Conservation (phyloP, 345 rosid genomes). For the rapeseed (Brassica napus) region Da-Ae NC_063438.1:24723001-24723500, state of each 20-base stretch:
- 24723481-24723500: slow-evolving; percentile 72
- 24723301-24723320: slow-evolving; percentile 87
- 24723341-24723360: slow-evolving; percentile 86
- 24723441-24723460: slow-evolving; percentile 92
- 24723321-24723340: slow-evolving; percentile 91
- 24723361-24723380: slow-evolving; percentile 79
- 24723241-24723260: slow-evolving; percentile 92
- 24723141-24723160: slow-evolving; percentile 78
- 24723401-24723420: slow-evolving; percentile 90
- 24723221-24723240: slow-evolving; percentile 86
- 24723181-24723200: slow-evolving; percentile 81
- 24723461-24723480: slow-evolving; percentile 84
- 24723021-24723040: slow-evolving; percentile 69
- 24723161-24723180: slow-evolving; percentile 97
- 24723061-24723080: slow-evolving; percentile 76
- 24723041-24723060: slow-evolving; percentile 60
- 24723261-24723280: slow-evolving; percentile 92
- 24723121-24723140: slow-evolving; percentile 71
- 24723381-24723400: slow-evolving; percentile 85
- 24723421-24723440: slow-evolving; percentile 73
- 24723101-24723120: slow-evolving; percentile 95
- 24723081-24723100: slow-evolving; percentile 79
- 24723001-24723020: slow-evolving; percentile 82
- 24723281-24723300: slow-evolving; percentile 92
- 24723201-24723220: slow-evolving; percentile 88